Base-by-base conservation (phyloP, 225 moss, liverwort and hornwort genomes). In the Sphagnum tenellum region DNA sequence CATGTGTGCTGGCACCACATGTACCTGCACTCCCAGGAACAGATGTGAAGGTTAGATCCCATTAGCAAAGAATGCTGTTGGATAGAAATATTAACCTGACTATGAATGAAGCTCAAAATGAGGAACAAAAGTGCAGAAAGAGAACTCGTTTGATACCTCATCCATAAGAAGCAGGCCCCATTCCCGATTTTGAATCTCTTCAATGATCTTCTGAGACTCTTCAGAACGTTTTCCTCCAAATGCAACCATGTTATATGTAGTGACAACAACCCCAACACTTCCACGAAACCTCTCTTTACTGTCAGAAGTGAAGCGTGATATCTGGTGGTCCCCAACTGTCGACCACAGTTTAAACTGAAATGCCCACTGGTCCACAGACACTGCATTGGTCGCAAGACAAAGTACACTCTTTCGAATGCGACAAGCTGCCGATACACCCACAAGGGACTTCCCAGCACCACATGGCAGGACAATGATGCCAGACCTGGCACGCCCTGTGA, bases 331-430 rank as follows among this genome's bases (percentile, higher is more conserved):
- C 65, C 74, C 88, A 45, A 99, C 81, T 10, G 93, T 99, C 8
- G 98, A 93, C 98, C 98, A 99, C 73, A 99, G 67, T 68, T 99
- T 99, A 79, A 99, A 93, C 77, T 99, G 93, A 69, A 93, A 93
- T 46, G 93, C 98, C 98, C 98, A 99, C 67, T 99, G 98, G 64
- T 99, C 93, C n/a, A 99, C 98, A 49, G 98, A 99, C 65, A 93
- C 93, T 4, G 93, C 93, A 73, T 99, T 99, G 11, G 98, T 98
- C 54, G 98, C 98, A 60, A 98, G 73, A 71, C 98, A 98, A 47
- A 98, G 76, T 56, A 90, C 93, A 69, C 98, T 98, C 70, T 93
- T 98, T 66, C 86, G 82, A 59, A 98, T 89, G 63, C 98, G 87
- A 67, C 98, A 98, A 55, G 98, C 98, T 68, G 98, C 98, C 66